Conservation (phyloP, 208 protist genomes). For the Phytomonas serpens region DNA sequence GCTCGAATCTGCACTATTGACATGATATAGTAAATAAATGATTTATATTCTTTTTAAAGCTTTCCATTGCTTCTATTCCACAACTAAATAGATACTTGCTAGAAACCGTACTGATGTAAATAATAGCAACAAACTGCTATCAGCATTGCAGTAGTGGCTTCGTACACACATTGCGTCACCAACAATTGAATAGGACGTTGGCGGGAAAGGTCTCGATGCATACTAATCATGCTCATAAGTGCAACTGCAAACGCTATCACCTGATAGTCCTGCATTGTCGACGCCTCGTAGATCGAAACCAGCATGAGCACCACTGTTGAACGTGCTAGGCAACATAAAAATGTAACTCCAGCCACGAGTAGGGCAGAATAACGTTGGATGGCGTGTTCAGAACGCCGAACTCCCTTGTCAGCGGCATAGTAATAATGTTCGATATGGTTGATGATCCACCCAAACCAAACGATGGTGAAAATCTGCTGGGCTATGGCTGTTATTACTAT, state of each 20-base stretch:
- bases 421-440: slow-evolving; percentile 65
- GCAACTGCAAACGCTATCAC: slow-evolving; percentile 39
- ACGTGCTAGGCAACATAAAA: slow-evolving; percentile 40
- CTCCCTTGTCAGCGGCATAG: slow-evolving; percentile 82
- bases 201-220: slow-evolving; percentile 54
- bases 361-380: slow-evolving; percentile 49
- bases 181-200: slow-evolving; percentile 77
- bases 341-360: slow-evolving; percentile 26
- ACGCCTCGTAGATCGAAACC: slow-evolving; percentile 28
- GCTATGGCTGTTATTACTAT: slow-evolving; percentile 35
- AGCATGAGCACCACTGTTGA: slow-evolving; percentile 32
- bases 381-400: slow-evolving; percentile 66
- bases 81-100: slow-evolving; percentile 9
- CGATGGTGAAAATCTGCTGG: slow-evolving; percentile 63
- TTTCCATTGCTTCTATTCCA: neutral
- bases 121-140: slow-evolving; percentile 48
- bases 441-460: slow-evolving; percentile 77
- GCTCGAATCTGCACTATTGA: neutral
- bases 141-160: slow-evolving; percentile 53
- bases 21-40: neutral
- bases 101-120: slow-evolving; percentile 51
- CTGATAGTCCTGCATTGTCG: slow-evolving; percentile 59
- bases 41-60: neutral
- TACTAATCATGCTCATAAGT: slow-evolving; percentile 34
- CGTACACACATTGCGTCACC: slow-evolving; percentile 62